Conservation (phyloP, 495 filamentous ascomycete species). For the Copromyces sp. region DNA sequence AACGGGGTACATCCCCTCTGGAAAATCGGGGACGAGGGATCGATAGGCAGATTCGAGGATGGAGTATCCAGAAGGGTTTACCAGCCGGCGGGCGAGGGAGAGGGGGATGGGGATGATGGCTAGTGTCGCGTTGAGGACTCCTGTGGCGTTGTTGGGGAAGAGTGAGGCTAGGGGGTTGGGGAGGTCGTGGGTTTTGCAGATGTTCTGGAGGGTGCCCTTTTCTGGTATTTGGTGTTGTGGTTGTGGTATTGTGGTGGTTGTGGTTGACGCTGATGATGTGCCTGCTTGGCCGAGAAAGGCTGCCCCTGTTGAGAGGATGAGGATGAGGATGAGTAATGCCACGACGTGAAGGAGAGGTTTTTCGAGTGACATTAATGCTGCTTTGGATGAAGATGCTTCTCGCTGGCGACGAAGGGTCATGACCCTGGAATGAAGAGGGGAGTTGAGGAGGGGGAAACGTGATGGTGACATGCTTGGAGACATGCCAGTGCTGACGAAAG, state of each 20-base stretch:
- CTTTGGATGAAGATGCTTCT: constrained; percentile 10
- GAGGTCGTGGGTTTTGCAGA: constrained; percentile 27
- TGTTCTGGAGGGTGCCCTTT: constrained; percentile 11
- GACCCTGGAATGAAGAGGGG: constrained; percentile 10
- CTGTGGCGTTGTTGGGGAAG: constrained; percentile 30
- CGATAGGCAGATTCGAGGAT: constrained; percentile 32
- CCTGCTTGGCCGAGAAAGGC: constrained; percentile 11
- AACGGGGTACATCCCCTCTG: constrained; percentile 35
- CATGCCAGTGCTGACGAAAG: constrained; percentile 7
- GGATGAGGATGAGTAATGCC: constrained; percentile 7
- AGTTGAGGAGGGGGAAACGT: constrained; percentile 13
- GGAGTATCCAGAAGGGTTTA: constrained; percentile 23
- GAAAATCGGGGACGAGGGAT: constrained; percentile 27
- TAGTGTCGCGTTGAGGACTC: constrained; percentile 32
- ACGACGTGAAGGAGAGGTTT: constrained; percentile 16
- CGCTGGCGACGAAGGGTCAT: constrained; percentile 9
- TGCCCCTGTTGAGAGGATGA: constrained; percentile 9
- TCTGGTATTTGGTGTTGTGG: background rate
- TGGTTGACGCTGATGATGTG: background rate
- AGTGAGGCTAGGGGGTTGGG: constrained; percentile 25
- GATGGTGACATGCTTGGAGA: constrained; percentile 21
- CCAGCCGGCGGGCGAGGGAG: constrained; percentile 20
- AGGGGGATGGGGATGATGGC: constrained; percentile 32
- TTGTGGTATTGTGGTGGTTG: background rate
- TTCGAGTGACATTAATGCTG: constrained; percentile 10